Base-by-base conservation (phyloP, 1,139 yeast genomes). In the Geotrichum siamense region DNA sequence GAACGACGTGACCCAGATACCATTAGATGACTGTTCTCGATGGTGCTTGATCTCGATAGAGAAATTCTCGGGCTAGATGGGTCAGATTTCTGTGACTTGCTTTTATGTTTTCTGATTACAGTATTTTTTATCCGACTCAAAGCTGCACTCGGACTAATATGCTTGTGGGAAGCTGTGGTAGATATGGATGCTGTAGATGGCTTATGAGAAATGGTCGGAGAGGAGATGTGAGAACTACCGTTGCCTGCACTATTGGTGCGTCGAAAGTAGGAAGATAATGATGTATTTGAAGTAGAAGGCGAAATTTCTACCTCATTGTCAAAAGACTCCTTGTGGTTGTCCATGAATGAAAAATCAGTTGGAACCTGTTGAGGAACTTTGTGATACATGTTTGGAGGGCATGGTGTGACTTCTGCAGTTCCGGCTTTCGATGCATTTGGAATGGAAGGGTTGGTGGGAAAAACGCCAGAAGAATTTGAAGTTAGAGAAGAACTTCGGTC, bases 271-370 rank as follows among this genome's bases (percentile, higher is more conserved):
- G 39, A 37, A 3, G 29, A 10, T 4, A 43, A 37, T 12, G 46
- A 43, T 5, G 43, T 27, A 12, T 27, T 36, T 17, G 46, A 43
- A 5, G 46, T 33, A 2, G 46, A 43, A 5, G 46, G 41, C 10
- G 46, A 38, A n/a, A 38, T 30, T 4, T 38, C 39, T 21, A 26
- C 37, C 4, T 32, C 27, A 25, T 21, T 20, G 15, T 22, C 21
- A 15, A 31, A 6, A 12, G n/a, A 19, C 12, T 30, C 21, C n/a
- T 21, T 16, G 5, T 19, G n/a, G n/a, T 9, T 33, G 6, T 12
- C 12, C 27, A 22, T 8, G n/a, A 33, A 33, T 5, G 26, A n/a
- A 21, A 33, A 33, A 4, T 33, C 37, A 6, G 37, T 19, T 12
- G 37, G 27, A n/a, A 6, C 20, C 12, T 10, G 19, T 33, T 16